A percentile compares a stretch with the other conserved stretches of the same genome.
Conservation (phyloP, 345 rosid species). For the Brassica cretica region DNA sequence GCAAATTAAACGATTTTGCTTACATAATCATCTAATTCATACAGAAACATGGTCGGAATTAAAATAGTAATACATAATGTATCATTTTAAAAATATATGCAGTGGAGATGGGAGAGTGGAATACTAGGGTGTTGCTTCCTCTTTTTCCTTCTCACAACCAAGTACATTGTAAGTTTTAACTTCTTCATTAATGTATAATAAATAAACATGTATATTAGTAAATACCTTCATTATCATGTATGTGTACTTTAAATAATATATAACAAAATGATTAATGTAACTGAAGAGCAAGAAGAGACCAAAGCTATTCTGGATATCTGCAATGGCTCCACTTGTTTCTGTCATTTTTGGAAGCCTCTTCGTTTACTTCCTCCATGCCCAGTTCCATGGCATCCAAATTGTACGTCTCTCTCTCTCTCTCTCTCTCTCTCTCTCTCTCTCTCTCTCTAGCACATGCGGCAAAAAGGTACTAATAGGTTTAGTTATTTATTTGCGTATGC, state of each 20-base stretch:
- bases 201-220: neutral
- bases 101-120: slow-evolving; percentile 98
- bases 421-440: neutral
- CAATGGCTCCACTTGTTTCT: slow-evolving; percentile 85
- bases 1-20: neutral
- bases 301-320: slow-evolving; percentile 82
- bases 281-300: slow-evolving; percentile 79
- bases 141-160: slow-evolving; percentile 67
- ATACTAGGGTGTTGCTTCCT: slow-evolving; percentile 77
- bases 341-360: slow-evolving; percentile 77
- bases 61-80: neutral
- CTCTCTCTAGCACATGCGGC: neutral
- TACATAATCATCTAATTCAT: neutral
- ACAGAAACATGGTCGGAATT: neutral
- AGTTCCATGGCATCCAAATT: slow-evolving; percentile 76
- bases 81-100: slow-evolving; percentile 25
- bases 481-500: no score
- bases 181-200: neutral
- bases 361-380: slow-evolving; percentile 73
- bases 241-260: neutral
- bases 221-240: neutral
- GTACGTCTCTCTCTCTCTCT: slow-evolving; percentile 32
- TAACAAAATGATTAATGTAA: neutral
- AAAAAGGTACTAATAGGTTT: neutral
- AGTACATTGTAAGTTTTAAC: slow-evolving; percentile 59